These are phyloP conservation scores for Cladorrhinum sp. DNA, from an alignment of 2,329 filamentous ascomycete species.

Conservation along the genomic window DNA sequence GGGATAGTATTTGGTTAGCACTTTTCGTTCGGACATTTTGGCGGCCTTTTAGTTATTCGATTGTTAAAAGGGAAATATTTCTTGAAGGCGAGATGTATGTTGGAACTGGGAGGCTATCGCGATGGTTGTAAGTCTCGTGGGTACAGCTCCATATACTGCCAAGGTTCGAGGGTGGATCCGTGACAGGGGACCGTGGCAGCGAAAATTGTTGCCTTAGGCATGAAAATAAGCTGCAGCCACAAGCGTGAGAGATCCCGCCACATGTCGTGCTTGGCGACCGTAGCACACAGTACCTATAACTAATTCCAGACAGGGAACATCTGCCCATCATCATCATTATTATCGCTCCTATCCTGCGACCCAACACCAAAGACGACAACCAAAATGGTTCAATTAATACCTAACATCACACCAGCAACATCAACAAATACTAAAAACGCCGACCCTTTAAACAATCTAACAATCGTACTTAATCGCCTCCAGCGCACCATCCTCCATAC, in stretches of 20 bases:
- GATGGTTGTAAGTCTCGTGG: too few species aligned
- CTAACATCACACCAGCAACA: slow-evolving; percentile 13
- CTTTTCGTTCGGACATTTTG: slow-evolving; percentile 45
- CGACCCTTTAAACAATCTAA: slow-evolving; percentile 52
- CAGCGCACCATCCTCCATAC: slow-evolving; percentile 63
- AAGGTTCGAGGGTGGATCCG: too few species aligned
- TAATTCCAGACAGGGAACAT: neutral
- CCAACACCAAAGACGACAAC: neutral
- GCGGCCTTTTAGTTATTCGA: slow-evolving; percentile 5
- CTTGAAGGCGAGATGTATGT: too few species aligned
- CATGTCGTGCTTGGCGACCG: slow-evolving; percentile 11
- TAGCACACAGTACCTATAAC: slow-evolving; percentile 3
- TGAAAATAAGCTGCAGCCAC: too few species aligned
- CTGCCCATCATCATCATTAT: slow-evolving; percentile 1
- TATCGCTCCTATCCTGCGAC: neutral
- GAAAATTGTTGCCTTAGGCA: too few species aligned
- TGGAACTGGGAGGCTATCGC: too few species aligned
- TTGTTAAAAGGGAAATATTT: too few species aligned
- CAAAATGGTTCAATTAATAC: slow-evolving; percentile 27
- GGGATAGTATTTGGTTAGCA: slow-evolving; percentile 43
- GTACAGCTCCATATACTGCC: too few species aligned
- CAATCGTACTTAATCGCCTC: slow-evolving; percentile 62
- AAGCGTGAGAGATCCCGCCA: slow-evolving; percentile 19
- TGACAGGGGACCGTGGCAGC: too few species aligned
- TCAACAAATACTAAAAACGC: slow-evolving; percentile 16